A percentile compares a stretch with the other conserved stretches of the same genome.
Conservation (phyloP, 2,329 filamentous ascomycete genomes). For the Calonectria hawksworthii region DNA sequence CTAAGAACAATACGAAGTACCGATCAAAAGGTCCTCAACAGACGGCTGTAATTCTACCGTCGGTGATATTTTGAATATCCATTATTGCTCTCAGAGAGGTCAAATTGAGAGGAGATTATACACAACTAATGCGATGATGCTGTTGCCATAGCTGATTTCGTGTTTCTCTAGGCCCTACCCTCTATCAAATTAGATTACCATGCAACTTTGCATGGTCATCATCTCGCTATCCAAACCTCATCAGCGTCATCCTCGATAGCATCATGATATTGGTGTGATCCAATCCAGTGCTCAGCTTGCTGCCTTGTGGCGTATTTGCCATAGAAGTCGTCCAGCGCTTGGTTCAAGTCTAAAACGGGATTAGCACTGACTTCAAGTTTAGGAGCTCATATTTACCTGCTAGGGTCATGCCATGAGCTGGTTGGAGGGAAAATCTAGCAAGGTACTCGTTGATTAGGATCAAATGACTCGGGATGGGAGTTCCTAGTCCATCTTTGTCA, state of each 20-base stretch:
- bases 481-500: slow-evolving; percentile 3
- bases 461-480: slow-evolving; percentile 26
- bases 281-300: slow-evolving; percentile 22
- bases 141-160: too few relatives aligned
- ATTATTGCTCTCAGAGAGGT: too few relatives aligned
- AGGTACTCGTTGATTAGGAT: slow-evolving; percentile 35
- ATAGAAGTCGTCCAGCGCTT: slow-evolving; percentile 30
- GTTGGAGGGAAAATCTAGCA: slow-evolving; percentile 36
- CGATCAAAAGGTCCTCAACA: not conserved
- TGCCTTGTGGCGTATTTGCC: slow-evolving; percentile 19
- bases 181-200: not conserved
- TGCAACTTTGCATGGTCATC: not conserved
- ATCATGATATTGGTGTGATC: slow-evolving; percentile 22
- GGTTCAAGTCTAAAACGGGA: slow-evolving; percentile 29
- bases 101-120: not conserved
- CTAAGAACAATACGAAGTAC: not conserved
- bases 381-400: slow-evolving; percentile 2
- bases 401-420: slow-evolving; percentile 34
- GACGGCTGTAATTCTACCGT: not conserved
- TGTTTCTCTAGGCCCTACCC: not conserved
- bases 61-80: too few relatives aligned
- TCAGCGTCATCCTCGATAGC: slow-evolving; percentile 32
- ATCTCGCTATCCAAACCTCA: slow-evolving; percentile 13
- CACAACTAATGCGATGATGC: too few relatives aligned
- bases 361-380: not conserved